Evolutionary conservation across 768 basidiomycete species (phyloP), one percentile per base, ranked within the genome.

Genomic region (Stropharia rugosoannulata): DNA sequence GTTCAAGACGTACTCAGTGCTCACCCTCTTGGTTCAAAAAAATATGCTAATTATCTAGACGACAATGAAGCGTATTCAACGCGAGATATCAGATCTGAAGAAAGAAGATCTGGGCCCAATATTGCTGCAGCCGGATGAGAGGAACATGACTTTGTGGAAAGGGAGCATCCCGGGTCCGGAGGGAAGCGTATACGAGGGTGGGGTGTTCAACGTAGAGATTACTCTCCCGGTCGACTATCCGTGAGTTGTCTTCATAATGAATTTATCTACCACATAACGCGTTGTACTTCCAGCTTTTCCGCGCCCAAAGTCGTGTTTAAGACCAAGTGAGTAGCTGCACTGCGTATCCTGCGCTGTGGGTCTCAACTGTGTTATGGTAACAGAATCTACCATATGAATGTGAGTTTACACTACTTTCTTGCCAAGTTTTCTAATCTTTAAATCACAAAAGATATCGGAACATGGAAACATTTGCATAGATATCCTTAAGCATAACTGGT

Each of bases 401-500:
- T 81, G 50, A 37, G 80, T 68, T 19, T 45, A 52, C 22, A 41
- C 41, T 40, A n/a, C 12, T 19, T 35, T 35, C 13, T 47, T 18
- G 7, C 9, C 19, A 29, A 10, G 35, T 53, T n/a, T n/a, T 41
- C 27, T 38, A 32, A 29, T 36, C 49, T 60, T 53, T 49, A 35
- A 13, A 29, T 32, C 29, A 13, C 19, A 38, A 35, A 46, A 82
- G 78, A 90, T 91, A 43, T 87, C 86, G 49, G 89, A 90, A 55
- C 80, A 81, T 49, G 90, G 89, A 41, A 80, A 78, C 60, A 87
- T 93, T 51, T 93, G 90, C 65, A 90, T 94, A 61, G 90, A 97
- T 72, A 93, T 96, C 49, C 81, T 98, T 56, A 97, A 98, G 74
- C 81, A 85, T 65, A 90, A 92, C 64, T 98, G 95, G 95, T 95